A percentile compares a stretch with the other conserved stretches of the same genome.
Conservation (phyloP, 257 asterid genomes). For the Salvia splendens region DNA sequence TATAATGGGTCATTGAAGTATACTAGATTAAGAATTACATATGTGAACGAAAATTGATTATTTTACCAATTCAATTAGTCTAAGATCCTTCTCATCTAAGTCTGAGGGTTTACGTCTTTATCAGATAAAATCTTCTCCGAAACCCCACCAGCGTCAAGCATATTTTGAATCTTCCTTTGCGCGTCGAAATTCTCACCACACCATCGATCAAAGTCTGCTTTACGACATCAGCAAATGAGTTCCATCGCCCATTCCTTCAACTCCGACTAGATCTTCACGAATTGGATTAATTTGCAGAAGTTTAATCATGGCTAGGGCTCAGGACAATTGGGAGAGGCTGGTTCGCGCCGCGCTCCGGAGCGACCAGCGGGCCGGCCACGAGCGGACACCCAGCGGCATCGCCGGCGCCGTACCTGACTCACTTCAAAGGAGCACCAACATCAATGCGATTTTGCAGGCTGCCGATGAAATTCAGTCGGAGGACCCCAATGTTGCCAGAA, state of each 20-base stretch:
- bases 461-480: slow-evolving; percentile 94
- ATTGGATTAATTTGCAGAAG: slow-evolving; percentile 16
- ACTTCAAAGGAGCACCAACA: slow-evolving; percentile 74
- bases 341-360: slow-evolving; percentile 75
- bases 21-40: no score
- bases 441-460: slow-evolving; percentile 80
- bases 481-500: slow-evolving; percentile 88
- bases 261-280: slow-evolving; percentile 31
- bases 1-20: no score
- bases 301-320: slow-evolving; percentile 66
- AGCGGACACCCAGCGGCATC: slow-evolving; percentile 73
- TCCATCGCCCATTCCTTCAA: slow-evolving; percentile 14
- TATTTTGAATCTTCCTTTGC: slow-evolving; percentile 28
- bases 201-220: slow-evolving; percentile 29
- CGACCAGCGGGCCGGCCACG: slow-evolving; percentile 68
- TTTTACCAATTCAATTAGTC: no score
- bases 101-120: slow-evolving; percentile 17
- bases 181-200: slow-evolving; percentile 37
- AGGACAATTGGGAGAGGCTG: slow-evolving; percentile 76
- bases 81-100: slow-evolving; percentile 5
- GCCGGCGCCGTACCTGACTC: slow-evolving; percentile 97
- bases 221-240: slow-evolving; percentile 29
- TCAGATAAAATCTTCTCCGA: background rate
- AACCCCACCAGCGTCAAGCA: background rate
- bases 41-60: no score